A percentile compares a stretch with the other conserved stretches of the same genome.
phyloP scores from a whole-genome alignment of 148 eudicot genomes.

The Polygonum maritimum region DNA sequence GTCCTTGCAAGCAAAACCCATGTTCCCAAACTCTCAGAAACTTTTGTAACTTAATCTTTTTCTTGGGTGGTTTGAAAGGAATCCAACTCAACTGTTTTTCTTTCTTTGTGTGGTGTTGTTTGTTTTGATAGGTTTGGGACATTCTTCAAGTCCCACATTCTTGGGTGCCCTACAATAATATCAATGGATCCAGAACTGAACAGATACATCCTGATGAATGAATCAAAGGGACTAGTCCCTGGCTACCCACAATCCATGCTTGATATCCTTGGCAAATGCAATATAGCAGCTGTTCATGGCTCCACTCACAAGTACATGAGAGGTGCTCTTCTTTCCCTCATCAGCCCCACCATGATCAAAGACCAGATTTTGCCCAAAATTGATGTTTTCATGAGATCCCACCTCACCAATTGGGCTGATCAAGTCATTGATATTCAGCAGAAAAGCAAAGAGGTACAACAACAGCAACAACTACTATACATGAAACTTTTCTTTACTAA shows the following conservation, averaged over 20 bases:
- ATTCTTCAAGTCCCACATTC: slow-evolving; percentile 82
- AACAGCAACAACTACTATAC: no score
- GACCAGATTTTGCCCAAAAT: slow-evolving; percentile 69
- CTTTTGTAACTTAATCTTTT: not conserved
- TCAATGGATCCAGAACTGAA: slow-evolving; percentile 89
- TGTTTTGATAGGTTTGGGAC: slow-evolving; percentile 53
- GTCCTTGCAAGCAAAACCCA: slow-evolving; percentile 1
- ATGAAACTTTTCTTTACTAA: no score
- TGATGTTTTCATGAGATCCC: slow-evolving; percentile 82
- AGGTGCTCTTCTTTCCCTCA: slow-evolving; percentile 72
- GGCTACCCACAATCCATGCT: slow-evolving; percentile 96
- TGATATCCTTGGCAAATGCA: slow-evolving; percentile 81
- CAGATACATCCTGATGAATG: slow-evolving; percentile 72
- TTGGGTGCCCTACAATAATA: slow-evolving; percentile 90
- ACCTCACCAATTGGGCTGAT: slow-evolving; percentile 60
- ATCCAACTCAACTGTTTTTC: not conserved
- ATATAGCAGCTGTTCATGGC: slow-evolving; percentile 97
- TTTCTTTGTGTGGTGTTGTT: not conserved
- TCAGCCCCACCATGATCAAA: slow-evolving; percentile 76
- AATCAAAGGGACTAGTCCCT: slow-evolving; percentile 81
- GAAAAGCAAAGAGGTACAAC: slow-evolving; percentile 71
- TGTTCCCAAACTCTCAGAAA: not conserved
- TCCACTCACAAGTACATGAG: slow-evolving; percentile 95
- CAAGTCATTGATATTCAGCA: slow-evolving; percentile 76
- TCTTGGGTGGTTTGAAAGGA: not conserved